phyloP scores from a whole-genome alignment of 1,284 basidiomycete genomes.

The Boletus chippewaensis region DNA sequence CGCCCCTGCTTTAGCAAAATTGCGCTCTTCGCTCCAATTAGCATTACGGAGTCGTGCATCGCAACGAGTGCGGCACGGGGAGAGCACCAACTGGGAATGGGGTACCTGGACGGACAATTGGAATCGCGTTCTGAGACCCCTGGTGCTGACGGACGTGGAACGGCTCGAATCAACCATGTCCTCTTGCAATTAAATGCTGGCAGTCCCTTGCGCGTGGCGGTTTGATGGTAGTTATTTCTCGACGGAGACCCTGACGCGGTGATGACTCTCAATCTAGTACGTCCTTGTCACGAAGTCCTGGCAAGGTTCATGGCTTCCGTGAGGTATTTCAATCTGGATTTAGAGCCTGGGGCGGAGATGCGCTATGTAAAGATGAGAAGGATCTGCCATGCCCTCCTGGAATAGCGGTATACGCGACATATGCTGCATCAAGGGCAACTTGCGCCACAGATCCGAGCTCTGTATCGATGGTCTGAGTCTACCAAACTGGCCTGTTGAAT shows the following conservation, averaged over 20 bases:
- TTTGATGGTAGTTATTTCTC: neutral
- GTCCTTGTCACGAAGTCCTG: neutral
- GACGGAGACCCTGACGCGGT: neutral
- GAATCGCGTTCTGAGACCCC: slow-evolving; percentile 58
- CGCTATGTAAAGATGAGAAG: no score
- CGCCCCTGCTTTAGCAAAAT: slow-evolving; percentile 41
- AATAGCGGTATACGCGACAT: no score
- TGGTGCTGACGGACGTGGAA: slow-evolving; percentile 49
- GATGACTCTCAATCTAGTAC: neutral
- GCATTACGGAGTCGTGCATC: slow-evolving; percentile 12
- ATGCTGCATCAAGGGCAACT: no score
- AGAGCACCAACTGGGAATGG: slow-evolving; percentile 50
- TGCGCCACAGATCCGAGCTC: no score
- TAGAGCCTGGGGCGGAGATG: no score
- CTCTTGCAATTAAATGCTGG: neutral
- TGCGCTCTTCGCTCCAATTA: slow-evolving; percentile 38
- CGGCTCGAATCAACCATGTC: slow-evolving; percentile 17
- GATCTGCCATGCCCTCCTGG: no score
- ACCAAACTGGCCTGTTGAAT: no score
- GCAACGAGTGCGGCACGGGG: slow-evolving; percentile 10
- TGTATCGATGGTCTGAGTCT: no score
- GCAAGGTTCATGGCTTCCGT: neutral
- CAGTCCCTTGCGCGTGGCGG: neutral
- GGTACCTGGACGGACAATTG: slow-evolving; percentile 82
- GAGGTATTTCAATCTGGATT: neutral